Evolutionary conservation across 2,329 filamentous ascomycete genomes (phyloP), one percentile per base, ranked within the genome.

Genomic region (Cephalotrichum gorgonifer): DNA sequence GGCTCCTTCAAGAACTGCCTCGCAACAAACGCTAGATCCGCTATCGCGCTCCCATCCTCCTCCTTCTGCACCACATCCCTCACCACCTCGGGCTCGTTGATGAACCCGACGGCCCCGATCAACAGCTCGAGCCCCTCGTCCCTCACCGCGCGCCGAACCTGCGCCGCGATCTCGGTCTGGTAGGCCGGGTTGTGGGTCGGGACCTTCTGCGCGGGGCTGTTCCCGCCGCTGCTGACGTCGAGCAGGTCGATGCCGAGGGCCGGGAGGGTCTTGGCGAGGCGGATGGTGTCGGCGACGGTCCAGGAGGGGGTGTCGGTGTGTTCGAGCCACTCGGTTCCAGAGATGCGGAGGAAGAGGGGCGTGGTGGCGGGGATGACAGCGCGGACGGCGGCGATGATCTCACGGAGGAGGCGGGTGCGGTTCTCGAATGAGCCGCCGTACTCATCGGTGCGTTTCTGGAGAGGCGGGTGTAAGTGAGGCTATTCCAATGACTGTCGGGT

Each of bases 1-100:
- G 89, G 86, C 60, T 95, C 88, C 62, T 88, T 80, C 67, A 94
- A 73, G 65, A 93, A 93, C 59, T 85, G 83, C 50, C 88, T 74
- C 0, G 79, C 90, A 1, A 85, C 73, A 17, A 91, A 73, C 0
- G 84, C 80, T n/a, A 90, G 64, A 60, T 96, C 89, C 1, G 76
- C 78, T 17, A 35, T 42, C 26, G 46, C 38, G 3, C 64, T 48
- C 56, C 69, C 67, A 49, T 62, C 61, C 58, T 70, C 66, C 20
- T 71, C 56, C 7, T 53, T 67, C 59, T 81, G 84, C 51, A 68
- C 78, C 54, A 73, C 67, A 1, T 65, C 64, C 49, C 81, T 75
- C 6, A 87, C 88, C 62, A 84, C 75, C 57, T 81, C 76, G 2
- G 82, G 85, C 27, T 76, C 76, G 33, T 75, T 81, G 57, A 95